These are phyloP conservation scores for Lactifluus echinatus DNA, from an alignment of 768 basidiomycete species.

Conservation along the genomic window DNA sequence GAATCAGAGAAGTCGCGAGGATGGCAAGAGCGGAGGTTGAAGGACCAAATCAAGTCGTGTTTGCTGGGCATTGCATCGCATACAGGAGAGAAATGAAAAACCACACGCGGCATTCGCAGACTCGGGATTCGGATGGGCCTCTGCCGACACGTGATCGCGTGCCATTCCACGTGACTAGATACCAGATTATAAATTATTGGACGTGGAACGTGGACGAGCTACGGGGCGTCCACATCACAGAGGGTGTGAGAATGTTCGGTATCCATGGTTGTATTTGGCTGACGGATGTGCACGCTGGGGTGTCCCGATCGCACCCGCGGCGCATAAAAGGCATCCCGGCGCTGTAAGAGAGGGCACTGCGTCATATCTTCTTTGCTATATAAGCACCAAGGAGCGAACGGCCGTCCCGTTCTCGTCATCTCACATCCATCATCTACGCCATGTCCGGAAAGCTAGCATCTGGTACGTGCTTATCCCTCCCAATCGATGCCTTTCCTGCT, in stretches of 20 bases:
- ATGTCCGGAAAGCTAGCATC: slow-evolving; percentile 22
- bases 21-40: slow-evolving; percentile 24
- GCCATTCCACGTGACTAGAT: no score
- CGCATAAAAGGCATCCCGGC: background rate
- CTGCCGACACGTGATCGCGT: no score
- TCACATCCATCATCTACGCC: background rate
- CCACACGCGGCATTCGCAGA: no score
- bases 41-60: slow-evolving; percentile 26
- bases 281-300: background rate
- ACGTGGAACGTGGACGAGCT: no score
- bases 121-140: no score
- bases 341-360: background rate
- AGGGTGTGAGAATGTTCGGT: background rate
- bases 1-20: slow-evolving; percentile 22
- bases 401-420: no score
- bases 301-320: background rate
- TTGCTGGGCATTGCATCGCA: slow-evolving; percentile 2
- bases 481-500: background rate
- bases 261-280: background rate
- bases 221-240: background rate
- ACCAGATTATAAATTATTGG: no score
- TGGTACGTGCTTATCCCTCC: slow-evolving; percentile 11
- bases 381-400: background rate
- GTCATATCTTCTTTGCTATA: slow-evolving; percentile 8
- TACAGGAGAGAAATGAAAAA: background rate